Evolutionary conservation across 2,329 filamentous ascomycete genomes (phyloP).

Genomic region (Aspergillus pseudonomiae): DNA sequence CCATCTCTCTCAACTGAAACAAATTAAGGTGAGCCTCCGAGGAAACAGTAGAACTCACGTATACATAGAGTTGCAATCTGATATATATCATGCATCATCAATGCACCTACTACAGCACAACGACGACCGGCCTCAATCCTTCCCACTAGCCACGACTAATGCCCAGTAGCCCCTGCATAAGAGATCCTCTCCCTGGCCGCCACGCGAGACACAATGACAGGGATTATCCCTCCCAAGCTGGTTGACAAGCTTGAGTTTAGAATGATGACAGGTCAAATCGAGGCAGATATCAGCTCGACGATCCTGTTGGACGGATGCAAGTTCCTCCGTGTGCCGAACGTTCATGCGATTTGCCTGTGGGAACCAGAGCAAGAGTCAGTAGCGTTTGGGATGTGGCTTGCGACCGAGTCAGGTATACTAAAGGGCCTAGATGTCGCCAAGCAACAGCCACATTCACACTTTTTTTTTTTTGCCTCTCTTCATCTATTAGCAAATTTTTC

Average conservation of each 20-base stretch:
- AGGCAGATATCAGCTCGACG: not conserved
- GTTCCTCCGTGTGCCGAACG: conserved; percentile 3
- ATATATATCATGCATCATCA: not conserved
- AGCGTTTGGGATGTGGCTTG: conserved; percentile 15
- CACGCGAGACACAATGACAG: conserved; percentile 27
- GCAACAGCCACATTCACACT: not conserved
- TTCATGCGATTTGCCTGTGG: conserved; percentile 4
- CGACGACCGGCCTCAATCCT: not conserved
- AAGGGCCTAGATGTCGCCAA: conserved; percentile 7
- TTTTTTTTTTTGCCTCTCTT: not conserved
- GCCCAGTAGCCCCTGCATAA: conserved; percentile 1
- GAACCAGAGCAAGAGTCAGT: conserved; percentile 11
- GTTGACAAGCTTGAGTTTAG: conserved; percentile 17
- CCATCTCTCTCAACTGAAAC: not conserved
- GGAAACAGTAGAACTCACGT: too few species aligned
- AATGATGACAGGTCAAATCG: not conserved
- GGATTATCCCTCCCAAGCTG: conserved; percentile 13
- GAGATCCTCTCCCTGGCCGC: conserved; percentile 26
- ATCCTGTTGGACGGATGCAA: conserved; percentile 9
- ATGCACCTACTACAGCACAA: not conserved
- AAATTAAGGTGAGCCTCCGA: not conserved
- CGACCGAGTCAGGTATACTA: conserved; percentile 11
- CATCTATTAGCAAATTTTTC: not conserved
- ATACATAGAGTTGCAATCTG: not conserved
- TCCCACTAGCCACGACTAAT: not conserved